A percentile compares a stretch with the other conserved stretches of the same genome.
phyloP scores from a whole-genome alignment of 345 rosid species.

The Gossypium turneri region DNA sequence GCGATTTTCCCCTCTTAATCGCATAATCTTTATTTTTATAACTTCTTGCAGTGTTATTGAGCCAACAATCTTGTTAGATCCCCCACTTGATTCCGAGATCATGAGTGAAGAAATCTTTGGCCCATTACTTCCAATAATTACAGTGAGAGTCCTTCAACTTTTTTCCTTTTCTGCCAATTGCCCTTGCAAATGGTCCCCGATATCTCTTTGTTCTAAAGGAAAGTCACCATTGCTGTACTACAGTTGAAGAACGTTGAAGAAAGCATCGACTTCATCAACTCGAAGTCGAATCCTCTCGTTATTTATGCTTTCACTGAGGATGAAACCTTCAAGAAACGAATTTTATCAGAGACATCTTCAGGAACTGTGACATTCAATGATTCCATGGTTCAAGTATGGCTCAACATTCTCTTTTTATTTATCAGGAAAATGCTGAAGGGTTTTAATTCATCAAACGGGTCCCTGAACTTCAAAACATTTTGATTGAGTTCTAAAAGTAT shows the following conservation, averaged over 20 bases:
- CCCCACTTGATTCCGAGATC: slow-evolving; percentile 64
- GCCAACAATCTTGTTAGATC: slow-evolving; percentile 64
- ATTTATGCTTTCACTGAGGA: slow-evolving; percentile 48
- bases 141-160: slow-evolving; percentile 34
- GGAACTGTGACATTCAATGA: slow-evolving; percentile 77
- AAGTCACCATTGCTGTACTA: slow-evolving; percentile 15
- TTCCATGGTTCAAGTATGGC: slow-evolving; percentile 56
- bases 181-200: background rate
- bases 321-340: slow-evolving; percentile 51
- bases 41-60: slow-evolving; percentile 40
- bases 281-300: slow-evolving; percentile 48
- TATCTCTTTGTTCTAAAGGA: background rate
- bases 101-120: slow-evolving; percentile 67
- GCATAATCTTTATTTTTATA: background rate
- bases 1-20: too few species aligned
- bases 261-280: slow-evolving; percentile 52
- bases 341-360: slow-evolving; percentile 64
- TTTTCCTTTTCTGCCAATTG: background rate
- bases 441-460: background rate
- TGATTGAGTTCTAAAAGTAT: background rate
- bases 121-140: slow-evolving; percentile 64
- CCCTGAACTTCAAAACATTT: too few species aligned
- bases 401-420: background rate
- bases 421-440: background rate
- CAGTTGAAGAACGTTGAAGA: slow-evolving; percentile 53